These are phyloP conservation scores for Krasilnikovozyma curviuscula DNA, from an alignment of 768 basidiomycete species.

Conservation along the genomic window DNA sequence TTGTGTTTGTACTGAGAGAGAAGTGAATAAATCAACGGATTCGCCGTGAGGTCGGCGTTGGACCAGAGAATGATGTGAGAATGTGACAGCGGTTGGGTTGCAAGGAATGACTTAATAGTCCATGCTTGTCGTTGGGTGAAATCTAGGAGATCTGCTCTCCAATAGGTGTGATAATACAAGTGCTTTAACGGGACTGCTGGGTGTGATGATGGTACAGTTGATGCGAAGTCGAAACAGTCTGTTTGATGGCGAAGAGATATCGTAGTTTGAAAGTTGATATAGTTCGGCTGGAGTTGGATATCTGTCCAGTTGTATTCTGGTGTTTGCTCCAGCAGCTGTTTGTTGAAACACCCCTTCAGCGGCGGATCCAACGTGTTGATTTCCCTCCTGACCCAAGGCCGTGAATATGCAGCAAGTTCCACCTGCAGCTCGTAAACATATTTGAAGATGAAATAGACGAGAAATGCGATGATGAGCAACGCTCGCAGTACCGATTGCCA, in stretches of 20 bases:
- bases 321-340: conserved; percentile 36
- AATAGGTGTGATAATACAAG: conserved; percentile 74
- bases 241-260: conserved; percentile 55
- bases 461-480: not conserved
- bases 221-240: conserved; percentile 85
- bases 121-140: conserved; percentile 69
- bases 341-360: conserved; percentile 26
- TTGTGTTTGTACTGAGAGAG: conserved; percentile 44
- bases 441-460: not conserved
- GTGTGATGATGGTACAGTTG: conserved; percentile 40
- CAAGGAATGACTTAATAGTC: conserved; percentile 84
- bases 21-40: conserved; percentile 40
- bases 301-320: conserved; percentile 32
- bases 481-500: not conserved
- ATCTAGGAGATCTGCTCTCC: conserved; percentile 69
- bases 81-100: conserved; percentile 54
- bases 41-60: conserved; percentile 46
- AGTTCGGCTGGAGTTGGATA: conserved; percentile 27
- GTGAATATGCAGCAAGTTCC: not conserved
- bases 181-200: conserved; percentile 15
- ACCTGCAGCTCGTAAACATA: not conserved
- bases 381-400: not conserved
- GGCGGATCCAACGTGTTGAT: not conserved
- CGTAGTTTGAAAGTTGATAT: conserved; percentile 59
- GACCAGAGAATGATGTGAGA: conserved; percentile 74